Evolutionary conservation across 352 stramenopile species (phyloP).

Genomic region (Globisporangium parvum): DNA sequence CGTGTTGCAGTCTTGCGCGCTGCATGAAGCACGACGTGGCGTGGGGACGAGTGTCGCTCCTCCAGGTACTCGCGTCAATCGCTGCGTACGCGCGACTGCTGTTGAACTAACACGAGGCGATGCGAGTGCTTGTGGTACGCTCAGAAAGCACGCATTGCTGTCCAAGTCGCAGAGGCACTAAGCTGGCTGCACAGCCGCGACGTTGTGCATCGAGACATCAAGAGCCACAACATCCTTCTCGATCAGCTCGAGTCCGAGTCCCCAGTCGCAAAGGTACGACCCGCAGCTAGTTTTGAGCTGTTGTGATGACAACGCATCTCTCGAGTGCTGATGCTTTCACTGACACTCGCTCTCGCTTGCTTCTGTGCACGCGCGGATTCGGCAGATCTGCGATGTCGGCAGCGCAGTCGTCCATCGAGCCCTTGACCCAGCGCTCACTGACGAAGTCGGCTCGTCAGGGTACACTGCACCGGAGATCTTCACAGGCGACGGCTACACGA

Average conservation of each 20-base stretch:
- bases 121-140: neutral
- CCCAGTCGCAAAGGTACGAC: conserved; percentile 22
- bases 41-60: conserved; percentile 22
- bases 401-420: conserved; percentile 14
- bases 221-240: conserved; percentile 39
- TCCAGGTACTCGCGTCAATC: conserved; percentile 15
- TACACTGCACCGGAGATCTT: conserved; percentile 49
- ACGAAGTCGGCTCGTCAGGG: conserved; percentile 32
- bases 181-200: conserved; percentile 27
- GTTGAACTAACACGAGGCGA: neutral
- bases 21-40: conserved; percentile 22
- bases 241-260: neutral
- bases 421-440: conserved; percentile 13
- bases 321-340: neutral
- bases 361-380: neutral
- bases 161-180: conserved; percentile 26
- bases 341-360: neutral
- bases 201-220: conserved; percentile 41
- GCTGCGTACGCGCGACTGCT: neutral
- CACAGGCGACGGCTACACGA: conserved; percentile 23
- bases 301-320: neutral
- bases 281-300: conserved; percentile 6
- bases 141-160: conserved; percentile 24
- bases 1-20: conserved; percentile 16
- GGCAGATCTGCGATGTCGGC: conserved; percentile 31